These are phyloP conservation scores for Ophiocordyceps unilateralis DNA, from an alignment of 2,329 filamentous ascomycete genomes.

Conservation along the genomic window DNA sequence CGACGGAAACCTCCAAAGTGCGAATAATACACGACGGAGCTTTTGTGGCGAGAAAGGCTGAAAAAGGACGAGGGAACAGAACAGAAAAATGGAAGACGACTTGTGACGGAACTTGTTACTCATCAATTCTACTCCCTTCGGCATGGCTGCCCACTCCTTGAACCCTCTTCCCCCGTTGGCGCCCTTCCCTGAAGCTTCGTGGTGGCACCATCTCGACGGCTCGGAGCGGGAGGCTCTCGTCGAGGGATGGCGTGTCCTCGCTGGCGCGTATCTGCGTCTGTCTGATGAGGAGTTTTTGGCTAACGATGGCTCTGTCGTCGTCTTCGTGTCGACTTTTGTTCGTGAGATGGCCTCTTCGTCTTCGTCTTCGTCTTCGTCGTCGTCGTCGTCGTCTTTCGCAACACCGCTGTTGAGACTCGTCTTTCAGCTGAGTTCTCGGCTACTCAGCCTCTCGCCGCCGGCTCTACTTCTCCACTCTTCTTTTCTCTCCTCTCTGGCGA, in stretches of 20 bases:
- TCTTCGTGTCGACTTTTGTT: constrained; percentile 35
- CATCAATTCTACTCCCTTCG: neutral
- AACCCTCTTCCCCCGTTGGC: constrained; percentile 50
- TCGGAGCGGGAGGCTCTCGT: constrained; percentile 65
- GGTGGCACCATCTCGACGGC: constrained; percentile 47
- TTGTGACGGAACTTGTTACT: neutral
- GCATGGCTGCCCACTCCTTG: neutral
- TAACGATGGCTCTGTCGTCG: constrained; percentile 37
- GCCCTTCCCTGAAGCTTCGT: constrained; percentile 52
- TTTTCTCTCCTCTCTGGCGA: constrained; percentile 52
- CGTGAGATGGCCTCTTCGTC: constrained; percentile 26
- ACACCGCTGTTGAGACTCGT: constrained; percentile 39
- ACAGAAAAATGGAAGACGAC: too few relatives aligned
- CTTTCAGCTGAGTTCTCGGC: constrained; percentile 46
- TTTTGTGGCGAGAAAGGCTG: too few relatives aligned
- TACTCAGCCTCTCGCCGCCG: constrained; percentile 26
- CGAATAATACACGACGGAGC: too few relatives aligned
- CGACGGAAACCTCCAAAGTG: too few relatives aligned
- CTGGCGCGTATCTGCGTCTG: constrained; percentile 45
- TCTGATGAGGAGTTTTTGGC: constrained; percentile 35
- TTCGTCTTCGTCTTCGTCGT: too few relatives aligned
- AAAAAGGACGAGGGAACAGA: too few relatives aligned
- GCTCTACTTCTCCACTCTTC: constrained; percentile 42
- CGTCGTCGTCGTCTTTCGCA: constrained; percentile 6
- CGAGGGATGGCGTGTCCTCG: constrained; percentile 56